Percentiles rank a stretch among this genome's conserved stretches.
These are phyloP conservation scores for Graphiopsis chlorocephala DNA, from an alignment of 2,329 filamentous ascomycete species.

Conservation along the genomic window DNA sequence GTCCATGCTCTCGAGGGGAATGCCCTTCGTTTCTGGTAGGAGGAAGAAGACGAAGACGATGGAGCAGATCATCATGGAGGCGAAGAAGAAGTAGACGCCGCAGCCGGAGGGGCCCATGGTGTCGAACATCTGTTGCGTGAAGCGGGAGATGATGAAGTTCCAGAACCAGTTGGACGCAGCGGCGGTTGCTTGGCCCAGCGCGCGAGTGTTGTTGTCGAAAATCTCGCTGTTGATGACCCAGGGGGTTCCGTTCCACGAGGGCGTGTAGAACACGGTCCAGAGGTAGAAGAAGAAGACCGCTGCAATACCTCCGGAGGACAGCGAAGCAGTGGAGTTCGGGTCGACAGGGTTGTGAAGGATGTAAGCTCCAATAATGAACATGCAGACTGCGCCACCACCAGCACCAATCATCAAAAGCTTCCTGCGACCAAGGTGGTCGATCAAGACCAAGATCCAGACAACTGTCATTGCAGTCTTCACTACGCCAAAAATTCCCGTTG, in stretches of 20 bases:
- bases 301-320: constrained; percentile 53
- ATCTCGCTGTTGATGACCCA: constrained; percentile 72
- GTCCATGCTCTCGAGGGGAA: constrained; percentile 48
- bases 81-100: constrained; percentile 47
- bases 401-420: constrained; percentile 66
- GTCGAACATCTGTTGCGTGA: constrained; percentile 62
- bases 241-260: constrained; percentile 30
- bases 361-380: constrained; percentile 64
- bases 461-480: constrained; percentile 70
- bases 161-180: constrained; percentile 71
- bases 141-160: constrained; percentile 67
- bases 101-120: constrained; percentile 41
- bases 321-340: constrained; percentile 30
- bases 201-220: constrained; percentile 67
- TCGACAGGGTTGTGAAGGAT: constrained; percentile 37
- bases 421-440: constrained; percentile 62
- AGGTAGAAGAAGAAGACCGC: constrained; percentile 72
- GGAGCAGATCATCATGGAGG: constrained; percentile 45
- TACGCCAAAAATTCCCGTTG: constrained; percentile 74
- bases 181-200: constrained; percentile 69
- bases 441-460: constrained; percentile 66
- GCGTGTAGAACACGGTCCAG: constrained; percentile 70
- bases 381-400: constrained; percentile 59
- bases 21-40: constrained; percentile 42
- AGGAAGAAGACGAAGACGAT: constrained; percentile 48